Percentiles rank a stretch among this genome's conserved stretches.
Evolutionary conservation across 306 rosid species (phyloP).

Genomic region (Prunus persica): DNA sequence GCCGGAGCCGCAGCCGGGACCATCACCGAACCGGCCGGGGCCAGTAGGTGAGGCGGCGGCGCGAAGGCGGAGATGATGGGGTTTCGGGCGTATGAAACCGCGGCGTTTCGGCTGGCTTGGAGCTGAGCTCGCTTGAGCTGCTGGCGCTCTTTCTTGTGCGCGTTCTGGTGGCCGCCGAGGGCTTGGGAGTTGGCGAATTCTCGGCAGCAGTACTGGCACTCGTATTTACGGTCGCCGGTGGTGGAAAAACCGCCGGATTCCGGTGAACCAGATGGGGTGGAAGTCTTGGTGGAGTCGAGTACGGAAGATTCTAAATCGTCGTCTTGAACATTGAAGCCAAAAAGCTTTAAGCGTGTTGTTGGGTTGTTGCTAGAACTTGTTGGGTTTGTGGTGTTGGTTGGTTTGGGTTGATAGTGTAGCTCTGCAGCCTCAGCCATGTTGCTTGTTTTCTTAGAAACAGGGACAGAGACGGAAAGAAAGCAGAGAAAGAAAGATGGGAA

Average conservation of each 20-base stretch:
- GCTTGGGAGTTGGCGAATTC: slow-evolving; percentile 98
- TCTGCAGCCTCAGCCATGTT: slow-evolving; percentile 37
- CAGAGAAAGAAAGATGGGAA: not conserved
- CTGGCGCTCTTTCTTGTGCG: slow-evolving; percentile 95
- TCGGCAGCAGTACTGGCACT: slow-evolving; percentile 92
- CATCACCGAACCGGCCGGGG: slow-evolving; percentile 57
- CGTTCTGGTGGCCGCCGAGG: slow-evolving; percentile 98
- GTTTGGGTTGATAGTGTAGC: slow-evolving; percentile 47
- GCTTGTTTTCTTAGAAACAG: slow-evolving; percentile 9
- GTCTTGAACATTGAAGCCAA: slow-evolving; percentile 77
- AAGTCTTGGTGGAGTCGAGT: slow-evolving; percentile 42
- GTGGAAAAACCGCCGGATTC: slow-evolving; percentile 55
- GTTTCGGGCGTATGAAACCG: slow-evolving; percentile 75
- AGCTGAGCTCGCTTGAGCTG: slow-evolving; percentile 88
- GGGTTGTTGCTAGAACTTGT: slow-evolving; percentile 9
- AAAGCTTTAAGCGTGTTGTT: slow-evolving; percentile 65
- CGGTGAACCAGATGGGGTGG: slow-evolving; percentile 66
- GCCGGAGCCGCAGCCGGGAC: slow-evolving; percentile 31
- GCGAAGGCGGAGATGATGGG: slow-evolving; percentile 91
- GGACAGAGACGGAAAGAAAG: not conserved
- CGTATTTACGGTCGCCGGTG: slow-evolving; percentile 77
- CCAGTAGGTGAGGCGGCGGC: slow-evolving; percentile 77
- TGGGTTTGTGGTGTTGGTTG: slow-evolving; percentile 26
- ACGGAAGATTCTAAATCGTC: slow-evolving; percentile 44
- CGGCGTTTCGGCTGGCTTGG: slow-evolving; percentile 78